Percentiles rank a stretch among this genome's conserved stretches.
Conservation (phyloP, 1,284 basidiomycete genomes). For the Irpex sp. region DNA sequence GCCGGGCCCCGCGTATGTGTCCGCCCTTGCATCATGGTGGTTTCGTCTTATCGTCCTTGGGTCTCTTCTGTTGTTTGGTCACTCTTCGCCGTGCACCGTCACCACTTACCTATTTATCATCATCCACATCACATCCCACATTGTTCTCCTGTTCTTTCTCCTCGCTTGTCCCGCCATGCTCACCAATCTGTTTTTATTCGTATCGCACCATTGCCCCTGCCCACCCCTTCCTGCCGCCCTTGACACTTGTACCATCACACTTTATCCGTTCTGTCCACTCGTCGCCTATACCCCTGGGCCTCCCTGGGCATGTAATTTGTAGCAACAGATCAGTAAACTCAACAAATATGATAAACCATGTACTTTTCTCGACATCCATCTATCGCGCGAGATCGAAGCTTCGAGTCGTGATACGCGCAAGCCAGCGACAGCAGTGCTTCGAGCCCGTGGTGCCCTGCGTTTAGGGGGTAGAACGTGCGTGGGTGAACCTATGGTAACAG, state of each 20-base stretch:
- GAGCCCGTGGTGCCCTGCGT: not conserved
- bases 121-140: slow-evolving; percentile 1
- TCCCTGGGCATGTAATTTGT: slow-evolving; percentile 8
- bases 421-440: not conserved
- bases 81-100: not conserved
- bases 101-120: slow-evolving; percentile 7
- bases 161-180: not conserved
- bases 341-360: slow-evolving; percentile 8
- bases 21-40: not conserved
- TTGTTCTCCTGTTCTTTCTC: not conserved
- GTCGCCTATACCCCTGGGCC: slow-evolving; percentile 4
- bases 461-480: not conserved
- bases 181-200: not conserved
- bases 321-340: not conserved
- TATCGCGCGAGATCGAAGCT: not conserved
- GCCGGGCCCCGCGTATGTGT: slow-evolving; percentile 5
- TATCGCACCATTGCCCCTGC: not conserved
- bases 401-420: not conserved
- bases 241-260: not conserved
- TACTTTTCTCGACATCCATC: slow-evolving; percentile 1
- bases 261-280: not conserved
- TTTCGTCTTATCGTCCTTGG: not conserved
- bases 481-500: not conserved
- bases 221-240: not conserved
- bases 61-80: not conserved